Evolutionary conservation across 306 rosid species (phyloP).

Genomic region (Hippophae gyantsensis): DNA sequence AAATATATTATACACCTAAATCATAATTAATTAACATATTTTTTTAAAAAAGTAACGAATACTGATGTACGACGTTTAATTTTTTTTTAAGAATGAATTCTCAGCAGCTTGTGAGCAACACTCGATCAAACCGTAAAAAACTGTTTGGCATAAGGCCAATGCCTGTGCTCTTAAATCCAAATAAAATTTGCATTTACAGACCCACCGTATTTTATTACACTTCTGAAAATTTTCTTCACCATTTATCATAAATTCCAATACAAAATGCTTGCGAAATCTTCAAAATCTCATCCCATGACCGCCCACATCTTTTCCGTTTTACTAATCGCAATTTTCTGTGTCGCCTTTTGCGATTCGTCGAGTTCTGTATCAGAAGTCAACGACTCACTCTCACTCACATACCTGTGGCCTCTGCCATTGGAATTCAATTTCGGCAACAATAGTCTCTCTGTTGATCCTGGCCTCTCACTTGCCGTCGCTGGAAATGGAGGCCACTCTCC

Average conservation of each 20-base stretch:
- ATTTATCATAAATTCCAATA: neutral
- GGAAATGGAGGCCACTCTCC: conserved; percentile 42
- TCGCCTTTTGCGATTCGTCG: conserved; percentile 10
- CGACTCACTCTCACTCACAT: conserved; percentile 45
- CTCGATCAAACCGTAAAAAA: no score
- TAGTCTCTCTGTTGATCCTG: conserved; percentile 65
- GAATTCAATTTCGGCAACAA: conserved; percentile 48
- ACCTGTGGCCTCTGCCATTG: conserved; percentile 81
- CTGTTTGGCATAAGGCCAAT: no score
- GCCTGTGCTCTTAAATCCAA: no score
- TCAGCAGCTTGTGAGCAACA: no score
- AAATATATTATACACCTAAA: no score
- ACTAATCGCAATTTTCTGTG: conserved; percentile 13
- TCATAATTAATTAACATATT: no score
- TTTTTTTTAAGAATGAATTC: no score
- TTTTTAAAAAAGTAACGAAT: no score
- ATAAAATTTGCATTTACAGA: no score
- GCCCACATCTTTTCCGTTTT: conserved; percentile 2
- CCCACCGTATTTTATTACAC: no score
- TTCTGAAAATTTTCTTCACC: neutral
- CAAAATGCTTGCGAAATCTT: neutral
- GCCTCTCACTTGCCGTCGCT: conserved; percentile 34
- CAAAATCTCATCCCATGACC: neutral
- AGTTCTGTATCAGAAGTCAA: conserved; percentile 14
- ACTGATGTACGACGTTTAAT: no score